Evolutionary conservation across 108 stramenopile genomes (phyloP).

Genomic region (Conticribra guillardii): DNA sequence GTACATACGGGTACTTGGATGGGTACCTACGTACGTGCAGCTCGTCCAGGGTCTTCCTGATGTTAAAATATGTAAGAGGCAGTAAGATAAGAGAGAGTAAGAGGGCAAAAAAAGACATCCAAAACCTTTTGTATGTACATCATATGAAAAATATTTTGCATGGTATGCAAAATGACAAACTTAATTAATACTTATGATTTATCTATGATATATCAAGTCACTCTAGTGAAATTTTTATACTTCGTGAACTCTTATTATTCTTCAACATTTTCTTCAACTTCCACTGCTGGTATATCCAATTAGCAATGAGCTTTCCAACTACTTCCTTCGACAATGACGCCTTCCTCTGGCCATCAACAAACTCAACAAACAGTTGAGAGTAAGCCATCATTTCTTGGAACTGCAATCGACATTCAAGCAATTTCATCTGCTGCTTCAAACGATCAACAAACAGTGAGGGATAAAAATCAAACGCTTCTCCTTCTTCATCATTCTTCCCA

Average conservation of each 20-base stretch:
- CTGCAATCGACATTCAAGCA: conserved; percentile 13
- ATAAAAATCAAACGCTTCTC: background rate
- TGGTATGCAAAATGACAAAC: too few species aligned
- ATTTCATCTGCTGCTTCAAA: conserved; percentile 11
- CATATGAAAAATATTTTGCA: too few species aligned
- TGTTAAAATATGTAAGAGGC: too few species aligned
- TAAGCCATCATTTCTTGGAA: conserved; percentile 36
- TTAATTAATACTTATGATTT: too few species aligned
- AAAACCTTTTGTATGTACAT: too few species aligned
- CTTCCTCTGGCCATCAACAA: conserved; percentile 6
- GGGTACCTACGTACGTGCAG: too few species aligned
- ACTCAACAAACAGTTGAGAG: conserved; percentile 26
- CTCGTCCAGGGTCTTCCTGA: too few species aligned
- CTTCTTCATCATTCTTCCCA: conserved; percentile 9
- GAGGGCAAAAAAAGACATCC: too few species aligned
- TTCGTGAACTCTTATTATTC: background rate
- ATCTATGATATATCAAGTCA: too few species aligned
- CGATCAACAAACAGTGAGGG: background rate
- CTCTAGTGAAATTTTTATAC: too few species aligned
- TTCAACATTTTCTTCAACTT: background rate
- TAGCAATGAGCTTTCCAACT: conserved; percentile 1
- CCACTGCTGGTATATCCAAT: conserved; percentile 16
- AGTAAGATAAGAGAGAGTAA: too few species aligned
- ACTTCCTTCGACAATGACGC: background rate
- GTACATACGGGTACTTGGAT: too few species aligned